Conservation (phyloP, 2,329 filamentous ascomycete species). For the Berkeleyomyces basicola region DNA sequence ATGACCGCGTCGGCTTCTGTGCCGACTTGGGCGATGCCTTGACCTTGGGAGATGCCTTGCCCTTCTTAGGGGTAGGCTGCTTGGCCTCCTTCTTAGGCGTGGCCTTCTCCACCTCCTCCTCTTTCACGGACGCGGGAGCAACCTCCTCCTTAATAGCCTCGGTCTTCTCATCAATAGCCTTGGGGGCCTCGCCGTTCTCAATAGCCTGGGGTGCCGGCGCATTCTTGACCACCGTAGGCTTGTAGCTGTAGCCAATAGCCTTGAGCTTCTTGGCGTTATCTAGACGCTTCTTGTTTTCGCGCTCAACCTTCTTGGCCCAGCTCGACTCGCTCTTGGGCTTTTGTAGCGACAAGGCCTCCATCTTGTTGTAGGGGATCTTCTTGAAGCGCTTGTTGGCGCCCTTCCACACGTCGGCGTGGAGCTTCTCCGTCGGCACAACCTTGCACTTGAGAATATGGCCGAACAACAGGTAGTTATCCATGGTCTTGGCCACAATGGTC, state of each 20-base stretch:
- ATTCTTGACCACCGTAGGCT: constrained; percentile 52
- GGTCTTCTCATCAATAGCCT: constrained; percentile 24
- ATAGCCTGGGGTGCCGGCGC: constrained; percentile 26
- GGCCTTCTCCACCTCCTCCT: constrained; percentile 21
- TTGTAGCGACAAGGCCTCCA: constrained; percentile 60
- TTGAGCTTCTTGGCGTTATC: constrained; percentile 59
- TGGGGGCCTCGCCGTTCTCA: constrained; percentile 22
- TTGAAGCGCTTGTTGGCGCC: constrained; percentile 85
- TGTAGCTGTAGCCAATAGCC: constrained; percentile 69
- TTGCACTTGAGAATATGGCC: constrained; percentile 86
- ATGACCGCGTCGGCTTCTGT: constrained; percentile 12
- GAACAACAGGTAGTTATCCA: constrained; percentile 95
- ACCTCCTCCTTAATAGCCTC: constrained; percentile 7
- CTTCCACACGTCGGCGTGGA: constrained; percentile 74
- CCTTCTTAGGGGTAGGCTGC: constrained; percentile 21
- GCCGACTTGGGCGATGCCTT: constrained; percentile 17
- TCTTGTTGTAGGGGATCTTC: constrained; percentile 70
- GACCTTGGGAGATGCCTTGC: constrained; percentile 24
- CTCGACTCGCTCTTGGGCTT: constrained; percentile 53
- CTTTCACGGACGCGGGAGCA: constrained; percentile 19
- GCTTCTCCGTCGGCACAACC: constrained; percentile 54
- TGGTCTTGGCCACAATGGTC: constrained; percentile 81
- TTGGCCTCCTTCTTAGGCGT: constrained; percentile 21
- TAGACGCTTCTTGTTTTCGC: constrained; percentile 53
- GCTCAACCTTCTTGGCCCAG: constrained; percentile 63